These are phyloP conservation scores for Leishmania amazonensis DNA, from an alignment of 208 protist genomes.

Conservation along the genomic window DNA sequence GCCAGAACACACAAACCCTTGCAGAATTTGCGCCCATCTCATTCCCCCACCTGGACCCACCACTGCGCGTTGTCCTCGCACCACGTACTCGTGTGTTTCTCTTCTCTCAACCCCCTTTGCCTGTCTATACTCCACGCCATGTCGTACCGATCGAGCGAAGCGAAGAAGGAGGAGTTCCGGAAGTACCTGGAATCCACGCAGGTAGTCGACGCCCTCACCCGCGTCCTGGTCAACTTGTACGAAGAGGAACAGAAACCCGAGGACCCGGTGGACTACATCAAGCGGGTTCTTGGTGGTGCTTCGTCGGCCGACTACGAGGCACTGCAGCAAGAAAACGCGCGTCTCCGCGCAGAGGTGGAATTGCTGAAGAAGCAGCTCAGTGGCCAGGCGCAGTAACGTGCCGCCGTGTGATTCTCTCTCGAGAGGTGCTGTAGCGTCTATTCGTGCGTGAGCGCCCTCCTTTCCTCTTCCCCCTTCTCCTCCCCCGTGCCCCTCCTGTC, in stretches of 20 bases:
- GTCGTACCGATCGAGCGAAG: conserved; percentile 92
- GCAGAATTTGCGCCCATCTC: background rate
- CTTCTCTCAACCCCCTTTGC: background rate
- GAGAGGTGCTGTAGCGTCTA: background rate
- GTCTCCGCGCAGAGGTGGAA: conserved; percentile 83
- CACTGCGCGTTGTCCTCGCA: background rate
- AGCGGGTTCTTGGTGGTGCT: conserved; percentile 91
- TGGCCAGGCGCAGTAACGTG: conserved; percentile 33
- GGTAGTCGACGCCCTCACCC: conserved; percentile 93
- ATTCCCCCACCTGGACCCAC: no score
- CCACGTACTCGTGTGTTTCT: background rate
- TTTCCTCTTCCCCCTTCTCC: background rate
- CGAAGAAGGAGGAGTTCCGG: conserved; percentile 96
- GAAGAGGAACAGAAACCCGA: conserved; percentile 93
- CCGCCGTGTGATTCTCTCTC: background rate
- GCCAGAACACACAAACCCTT: background rate
- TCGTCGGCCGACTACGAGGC: conserved; percentile 87
- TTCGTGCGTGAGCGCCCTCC: background rate
- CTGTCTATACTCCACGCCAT: conserved; percentile 31
- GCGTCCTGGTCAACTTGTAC: conserved; percentile 93
- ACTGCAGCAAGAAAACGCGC: conserved; percentile 84
- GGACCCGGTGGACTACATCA: conserved; percentile 94
- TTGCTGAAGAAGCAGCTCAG: conserved; percentile 75
- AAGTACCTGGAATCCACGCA: conserved; percentile 93
- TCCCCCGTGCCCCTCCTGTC: background rate